Conservation (phyloP, 1,284 basidiomycete species). For the Rhodotorula sp. region DNA sequence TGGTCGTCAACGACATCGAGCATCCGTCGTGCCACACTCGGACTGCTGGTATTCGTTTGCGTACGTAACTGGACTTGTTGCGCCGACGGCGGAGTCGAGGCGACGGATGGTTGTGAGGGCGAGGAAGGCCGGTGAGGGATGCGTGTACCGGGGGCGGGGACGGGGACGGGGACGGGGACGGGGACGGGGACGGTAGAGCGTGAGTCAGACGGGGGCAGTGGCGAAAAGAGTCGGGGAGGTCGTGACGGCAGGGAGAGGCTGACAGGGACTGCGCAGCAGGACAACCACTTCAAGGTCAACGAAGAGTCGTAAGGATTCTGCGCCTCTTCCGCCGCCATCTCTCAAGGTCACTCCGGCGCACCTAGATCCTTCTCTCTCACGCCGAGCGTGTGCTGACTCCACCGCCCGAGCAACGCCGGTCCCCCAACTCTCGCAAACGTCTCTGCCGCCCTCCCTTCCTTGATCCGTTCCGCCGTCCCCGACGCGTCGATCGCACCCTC, state of each 20-base stretch:
- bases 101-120: background rate
- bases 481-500: conserved; percentile 17
- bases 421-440: conserved; percentile 19
- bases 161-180: background rate
- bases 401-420: conserved; percentile 9
- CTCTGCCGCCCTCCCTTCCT: conserved; percentile 4
- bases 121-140: background rate
- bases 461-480: conserved; percentile 12
- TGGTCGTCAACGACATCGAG: conserved; percentile 1
- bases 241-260: conserved; percentile 13
- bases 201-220: background rate
- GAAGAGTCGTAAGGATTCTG: background rate
- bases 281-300: background rate
- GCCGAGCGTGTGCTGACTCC: conserved; percentile 5
- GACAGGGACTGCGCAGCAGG: conserved; percentile 10
- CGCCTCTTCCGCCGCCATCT: too few relatives aligned
- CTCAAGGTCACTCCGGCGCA: background rate
- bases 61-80: background rate
- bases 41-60: background rate
- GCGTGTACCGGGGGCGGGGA: background rate
- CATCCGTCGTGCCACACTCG: conserved; percentile 15
- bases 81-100: background rate
- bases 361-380: conserved; percentile 6
- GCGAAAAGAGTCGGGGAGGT: background rate
- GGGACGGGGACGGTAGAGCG: background rate